Conservation (phyloP, 2,329 filamentous ascomycete species). For the Aspergillus niger region DNA sequence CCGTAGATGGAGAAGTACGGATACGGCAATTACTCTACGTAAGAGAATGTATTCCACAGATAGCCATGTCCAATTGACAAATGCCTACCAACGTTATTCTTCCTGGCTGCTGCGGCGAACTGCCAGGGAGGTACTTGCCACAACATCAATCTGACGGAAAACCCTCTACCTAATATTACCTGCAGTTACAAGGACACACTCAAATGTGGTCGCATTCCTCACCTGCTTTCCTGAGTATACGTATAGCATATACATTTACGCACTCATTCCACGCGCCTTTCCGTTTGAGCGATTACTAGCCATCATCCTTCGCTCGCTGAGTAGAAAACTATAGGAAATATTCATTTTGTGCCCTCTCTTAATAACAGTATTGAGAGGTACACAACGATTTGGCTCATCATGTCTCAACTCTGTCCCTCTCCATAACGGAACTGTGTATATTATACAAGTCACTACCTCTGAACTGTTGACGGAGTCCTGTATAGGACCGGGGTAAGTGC, state of each 20-base stretch:
- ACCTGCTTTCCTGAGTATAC: neutral
- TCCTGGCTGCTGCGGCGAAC: constrained; percentile 6
- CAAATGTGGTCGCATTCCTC: neutral
- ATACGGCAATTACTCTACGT: neutral
- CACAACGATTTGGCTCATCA: neutral
- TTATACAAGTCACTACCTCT: neutral
- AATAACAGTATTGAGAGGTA: neutral
- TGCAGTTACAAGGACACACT: constrained; percentile 1
- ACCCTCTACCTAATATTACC: neutral
- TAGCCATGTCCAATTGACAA: constrained; percentile 1
- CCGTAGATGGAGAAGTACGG: constrained; percentile 2
- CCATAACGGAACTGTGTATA: neutral
- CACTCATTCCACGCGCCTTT: constrained; percentile 1
- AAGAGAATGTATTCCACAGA: constrained; percentile 7
- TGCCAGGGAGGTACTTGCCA: constrained; percentile 4
- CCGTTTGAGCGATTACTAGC: neutral
- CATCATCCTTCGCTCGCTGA: neutral
- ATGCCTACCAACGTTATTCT: constrained; percentile 5
- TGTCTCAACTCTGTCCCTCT: neutral
- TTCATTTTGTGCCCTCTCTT: neutral
- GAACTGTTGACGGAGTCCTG: neutral
- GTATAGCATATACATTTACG: neutral
- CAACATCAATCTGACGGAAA: constrained; percentile 3
- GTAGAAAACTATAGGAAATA: neutral
- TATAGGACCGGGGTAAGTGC: constrained; percentile 3